Evolutionary conservation across 2,329 filamentous ascomycete species (phyloP).

Genomic region (Colletotrichum sublineola): DNA sequence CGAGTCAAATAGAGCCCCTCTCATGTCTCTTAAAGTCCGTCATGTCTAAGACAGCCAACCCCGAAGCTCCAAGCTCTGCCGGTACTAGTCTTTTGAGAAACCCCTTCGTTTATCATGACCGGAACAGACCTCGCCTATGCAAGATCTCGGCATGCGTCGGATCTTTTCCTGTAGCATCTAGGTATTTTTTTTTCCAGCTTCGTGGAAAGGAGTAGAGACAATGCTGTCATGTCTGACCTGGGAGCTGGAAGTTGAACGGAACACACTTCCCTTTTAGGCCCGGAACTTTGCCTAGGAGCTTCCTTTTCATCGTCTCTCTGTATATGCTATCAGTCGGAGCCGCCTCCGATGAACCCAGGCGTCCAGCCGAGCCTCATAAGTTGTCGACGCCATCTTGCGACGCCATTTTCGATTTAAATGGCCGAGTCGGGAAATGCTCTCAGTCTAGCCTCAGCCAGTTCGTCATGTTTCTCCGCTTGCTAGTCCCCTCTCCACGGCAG

Average conservation of each 20-base stretch:
- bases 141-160: slow-evolving; percentile 23
- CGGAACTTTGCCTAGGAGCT: not conserved
- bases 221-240: not conserved
- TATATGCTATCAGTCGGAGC: slow-evolving; percentile 15
- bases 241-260: not conserved
- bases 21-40: slow-evolving; percentile 1
- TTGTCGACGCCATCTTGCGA: slow-evolving; percentile 4
- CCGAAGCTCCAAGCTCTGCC: slow-evolving; percentile 7
- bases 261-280: not conserved
- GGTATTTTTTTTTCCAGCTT: not conserved
- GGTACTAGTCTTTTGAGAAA: not conserved
- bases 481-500: slow-evolving; percentile 1
- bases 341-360: slow-evolving; percentile 29
- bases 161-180: slow-evolving; percentile 18
- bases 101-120: not conserved
- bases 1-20: not conserved
- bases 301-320: slow-evolving; percentile 6
- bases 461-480: slow-evolving; percentile 29
- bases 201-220: slow-evolving; percentile 7
- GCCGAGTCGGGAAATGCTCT: slow-evolving; percentile 22
- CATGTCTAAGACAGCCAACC: slow-evolving; percentile 29
- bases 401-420: not conserved
- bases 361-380: slow-evolving; percentile 11
- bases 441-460: slow-evolving; percentile 29
- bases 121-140: slow-evolving; percentile 11